Percentiles rank a stretch among this genome's conserved stretches.
Evolutionary conservation across 2,329 filamentous ascomycete species (phyloP).

Genomic region (Elsinoe fawcettii): DNA sequence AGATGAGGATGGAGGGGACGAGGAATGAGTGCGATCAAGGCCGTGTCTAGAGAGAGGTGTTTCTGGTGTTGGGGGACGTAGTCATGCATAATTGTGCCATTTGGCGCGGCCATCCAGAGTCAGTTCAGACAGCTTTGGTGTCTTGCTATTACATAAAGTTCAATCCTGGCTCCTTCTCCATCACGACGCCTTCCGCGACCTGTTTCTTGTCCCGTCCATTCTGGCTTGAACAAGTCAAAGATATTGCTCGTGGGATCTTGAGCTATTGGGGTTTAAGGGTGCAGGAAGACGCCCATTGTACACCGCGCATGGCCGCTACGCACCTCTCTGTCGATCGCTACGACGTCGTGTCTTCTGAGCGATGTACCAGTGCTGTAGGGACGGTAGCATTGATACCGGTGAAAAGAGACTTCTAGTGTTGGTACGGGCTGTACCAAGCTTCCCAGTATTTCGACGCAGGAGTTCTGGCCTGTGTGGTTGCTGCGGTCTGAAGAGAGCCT

Average conservation of each 20-base stretch:
- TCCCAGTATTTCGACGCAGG: neutral
- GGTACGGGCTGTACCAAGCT: neutral
- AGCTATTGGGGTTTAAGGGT: too few relatives aligned
- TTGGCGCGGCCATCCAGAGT: neutral
- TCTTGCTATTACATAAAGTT: too few relatives aligned
- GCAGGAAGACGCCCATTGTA: too few relatives aligned
- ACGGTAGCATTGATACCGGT: neutral
- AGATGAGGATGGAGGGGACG: constrained; percentile 8
- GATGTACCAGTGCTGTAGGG: neutral
- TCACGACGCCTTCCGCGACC: too few relatives aligned
- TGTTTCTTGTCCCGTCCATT: too few relatives aligned
- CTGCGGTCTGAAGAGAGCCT: neutral
- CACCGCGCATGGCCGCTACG: too few relatives aligned
- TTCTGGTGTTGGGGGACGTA: neutral
- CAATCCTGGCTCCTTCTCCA: too few relatives aligned
- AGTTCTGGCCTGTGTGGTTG: neutral
- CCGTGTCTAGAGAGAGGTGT: neutral
- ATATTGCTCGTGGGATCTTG: too few relatives aligned
- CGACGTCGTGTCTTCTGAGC: neutral
- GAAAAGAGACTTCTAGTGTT: neutral
- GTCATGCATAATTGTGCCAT: neutral
- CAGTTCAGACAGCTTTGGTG: too few relatives aligned
- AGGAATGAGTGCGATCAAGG: neutral
- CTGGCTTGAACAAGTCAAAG: too few relatives aligned
- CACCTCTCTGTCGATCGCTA: too few relatives aligned